Conservation (phyloP, 2,329 filamentous ascomycete species). For the Diaporthe vexans region DNA sequence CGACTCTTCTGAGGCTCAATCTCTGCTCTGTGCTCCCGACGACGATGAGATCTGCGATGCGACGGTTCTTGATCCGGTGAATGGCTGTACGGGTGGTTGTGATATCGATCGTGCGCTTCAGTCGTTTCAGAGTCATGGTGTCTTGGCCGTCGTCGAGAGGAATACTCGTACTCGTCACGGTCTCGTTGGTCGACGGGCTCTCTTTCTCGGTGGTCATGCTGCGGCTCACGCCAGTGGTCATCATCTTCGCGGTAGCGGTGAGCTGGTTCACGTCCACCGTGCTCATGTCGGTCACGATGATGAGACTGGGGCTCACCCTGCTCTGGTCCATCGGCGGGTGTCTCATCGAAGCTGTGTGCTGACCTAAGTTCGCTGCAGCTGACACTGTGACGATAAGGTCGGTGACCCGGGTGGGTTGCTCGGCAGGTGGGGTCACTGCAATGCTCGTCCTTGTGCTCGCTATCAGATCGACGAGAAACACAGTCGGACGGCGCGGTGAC, state of each 20-base stretch:
- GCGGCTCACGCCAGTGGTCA: background rate
- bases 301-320: slow-evolving; percentile 12
- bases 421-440: slow-evolving; percentile 43
- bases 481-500: slow-evolving; percentile 32
- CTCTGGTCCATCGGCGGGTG: slow-evolving; percentile 37
- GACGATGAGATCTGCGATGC: background rate
- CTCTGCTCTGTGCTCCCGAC: background rate
- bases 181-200: background rate
- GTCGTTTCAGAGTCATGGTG: background rate
- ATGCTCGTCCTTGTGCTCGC: slow-evolving; percentile 35
- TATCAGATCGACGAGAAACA: slow-evolving; percentile 36
- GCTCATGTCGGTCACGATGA: background rate
- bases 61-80: slow-evolving; percentile 19
- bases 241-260: background rate
- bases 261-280: too few species aligned
- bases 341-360: slow-evolving; percentile 13
- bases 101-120: slow-evolving; percentile 30
- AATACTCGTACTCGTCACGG: background rate
- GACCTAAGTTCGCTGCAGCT: slow-evolving; percentile 40
- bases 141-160: background rate
- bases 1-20: background rate
- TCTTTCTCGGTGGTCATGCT: background rate
- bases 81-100: slow-evolving; percentile 35
- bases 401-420: slow-evolving; percentile 44
- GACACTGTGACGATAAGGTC: slow-evolving; percentile 44